Evolutionary conservation across 78 protist species (phyloP), one percentile per base, ranked within the genome.

Genomic region (slime mould (Dictyostelium discoideum)): DNA sequence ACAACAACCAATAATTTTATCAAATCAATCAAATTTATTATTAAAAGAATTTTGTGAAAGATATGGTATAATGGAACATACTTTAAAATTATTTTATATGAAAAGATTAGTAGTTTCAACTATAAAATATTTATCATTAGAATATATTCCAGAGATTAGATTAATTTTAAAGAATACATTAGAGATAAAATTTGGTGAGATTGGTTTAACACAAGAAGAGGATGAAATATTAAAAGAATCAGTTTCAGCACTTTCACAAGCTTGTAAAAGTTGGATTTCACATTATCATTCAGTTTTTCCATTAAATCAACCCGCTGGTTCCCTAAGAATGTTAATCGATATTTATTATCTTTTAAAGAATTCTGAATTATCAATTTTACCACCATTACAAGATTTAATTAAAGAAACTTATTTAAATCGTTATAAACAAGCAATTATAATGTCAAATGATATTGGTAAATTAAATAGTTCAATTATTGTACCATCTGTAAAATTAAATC

Each of bases 11-110:
- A 39, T 24, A 14, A 4, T 40, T 24, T 86, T 90, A 24, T 90
- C 95, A 39, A 42, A 65, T 14, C 89, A 80, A 54, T 80, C 95
- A 13, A 46, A 65, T 11, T 6, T 40, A 18, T 48, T 90, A 10
- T 82, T 90, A 50, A 90, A 82, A 74, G 95, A 90, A n/a, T 90
- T 48, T 54, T 85, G 84, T 13, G 88, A 82, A 54, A 60, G 95
- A 16, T 90, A 48, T 90, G 95, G 95, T 82, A 72, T 90, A 9
- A 29, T 82, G 32, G 88, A 90, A 14, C 63, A n/a, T 32, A 90
- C 95, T 3, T 44, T 32, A 18, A 90, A 90, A 50, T n/a, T 90
- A 32, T 32, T 60, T 24, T 37, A 50, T 24, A 26, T 84, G 50
- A 60, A 22, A 8, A 32, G 9, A 60, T 72, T 90, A 1, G 39